These are phyloP conservation scores for Pyrenophora tritici-repentis DNA, from an alignment of 2,329 filamentous ascomycete species.

Conservation along the genomic window DNA sequence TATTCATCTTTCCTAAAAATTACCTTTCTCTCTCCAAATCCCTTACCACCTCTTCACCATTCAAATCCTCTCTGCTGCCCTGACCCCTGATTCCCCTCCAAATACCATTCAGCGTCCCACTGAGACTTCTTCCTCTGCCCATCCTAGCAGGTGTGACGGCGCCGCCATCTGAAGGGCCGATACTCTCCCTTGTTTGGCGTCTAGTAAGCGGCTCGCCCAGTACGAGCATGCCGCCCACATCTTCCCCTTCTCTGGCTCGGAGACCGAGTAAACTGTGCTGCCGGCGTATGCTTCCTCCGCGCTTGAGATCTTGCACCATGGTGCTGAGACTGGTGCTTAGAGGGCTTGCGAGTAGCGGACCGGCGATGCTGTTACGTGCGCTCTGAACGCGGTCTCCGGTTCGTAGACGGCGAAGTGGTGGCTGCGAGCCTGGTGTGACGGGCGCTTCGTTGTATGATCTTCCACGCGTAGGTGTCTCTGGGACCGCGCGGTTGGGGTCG, in stretches of 20 bases:
- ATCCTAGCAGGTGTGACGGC: background rate
- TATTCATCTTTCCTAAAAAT: background rate
- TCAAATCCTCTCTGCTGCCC: constrained; percentile 19
- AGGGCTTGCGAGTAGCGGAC: constrained; percentile 64
- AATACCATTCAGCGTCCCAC: constrained; percentile 38
- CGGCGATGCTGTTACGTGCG: constrained; percentile 54
- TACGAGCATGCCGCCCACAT: background rate
- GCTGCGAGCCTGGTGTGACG: constrained; percentile 25
- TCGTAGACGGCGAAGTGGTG: constrained; percentile 31
- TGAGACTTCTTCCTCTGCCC: constrained; percentile 32
- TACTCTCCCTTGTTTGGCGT: constrained; percentile 23
- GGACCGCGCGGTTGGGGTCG: constrained; percentile 21
- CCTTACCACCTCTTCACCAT: background rate
- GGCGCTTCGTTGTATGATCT: constrained; percentile 22
- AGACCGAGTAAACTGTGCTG: constrained; percentile 11
- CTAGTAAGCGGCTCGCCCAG: constrained; percentile 30
- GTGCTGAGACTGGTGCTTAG: constrained; percentile 65
- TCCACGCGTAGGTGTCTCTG: constrained; percentile 14
- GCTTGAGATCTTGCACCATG: constrained; percentile 67
- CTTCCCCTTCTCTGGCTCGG: constrained; percentile 12
- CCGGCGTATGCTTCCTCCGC: constrained; percentile 52
- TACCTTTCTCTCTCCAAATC: background rate
- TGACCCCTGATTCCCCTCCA: constrained; percentile 35
- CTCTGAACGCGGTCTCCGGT: constrained; percentile 45
- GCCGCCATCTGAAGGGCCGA: background rate